Base-by-base conservation (phyloP, 2,329 filamentous ascomycete species). In the Xylaria multiplex region DNA sequence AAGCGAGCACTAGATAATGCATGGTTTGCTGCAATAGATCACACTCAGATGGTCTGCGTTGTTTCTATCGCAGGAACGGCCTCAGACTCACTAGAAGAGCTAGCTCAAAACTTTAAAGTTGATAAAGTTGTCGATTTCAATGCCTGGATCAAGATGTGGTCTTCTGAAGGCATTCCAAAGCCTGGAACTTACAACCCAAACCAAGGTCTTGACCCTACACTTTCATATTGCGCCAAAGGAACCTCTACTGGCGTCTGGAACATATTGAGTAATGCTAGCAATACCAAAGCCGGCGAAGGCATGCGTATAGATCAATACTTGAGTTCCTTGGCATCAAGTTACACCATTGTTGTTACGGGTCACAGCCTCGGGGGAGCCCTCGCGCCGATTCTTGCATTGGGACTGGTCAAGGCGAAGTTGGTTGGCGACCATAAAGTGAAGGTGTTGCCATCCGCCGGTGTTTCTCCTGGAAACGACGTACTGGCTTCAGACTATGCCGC, bases 321-420 rank as follows among this genome's bases (percentile, higher is more conserved):
- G 59, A 42, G 43, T 14, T 6, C 5, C 11, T 56, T 62, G n/a
- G 52, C 42, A 32, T 6, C 52, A n/a, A n/a, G n/a, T 9, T 62
- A 62, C 45, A 62, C 52, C 13, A 16, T 62, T 16, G 45, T 62
- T 6, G 16, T 62, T 7, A 50, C 59, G 3, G 59, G 59, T 3
- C 59, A 62, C 37, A 62, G 60, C 14, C 53, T 62, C 14, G 52
- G 60, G 22, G 60, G 60, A 45, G 60, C 53, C 3, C 52, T 62
- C 1, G 14, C 60, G 7, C 53, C 60, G 1, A 13, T 57, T 6
- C 13, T 19, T 37, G 60, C 60, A 4, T 35, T 50, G 42, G 60
- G 60, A 3, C n/a, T 62, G 60, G 24, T 6, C 11, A 19, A 57
- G 45, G n/a, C 43, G 7, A 24, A 45, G 1, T 24, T 62, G 45